These are phyloP conservation scores for Eutrema japonicum DNA, from an alignment of 345 rosid species.

Conservation along the genomic window DNA sequence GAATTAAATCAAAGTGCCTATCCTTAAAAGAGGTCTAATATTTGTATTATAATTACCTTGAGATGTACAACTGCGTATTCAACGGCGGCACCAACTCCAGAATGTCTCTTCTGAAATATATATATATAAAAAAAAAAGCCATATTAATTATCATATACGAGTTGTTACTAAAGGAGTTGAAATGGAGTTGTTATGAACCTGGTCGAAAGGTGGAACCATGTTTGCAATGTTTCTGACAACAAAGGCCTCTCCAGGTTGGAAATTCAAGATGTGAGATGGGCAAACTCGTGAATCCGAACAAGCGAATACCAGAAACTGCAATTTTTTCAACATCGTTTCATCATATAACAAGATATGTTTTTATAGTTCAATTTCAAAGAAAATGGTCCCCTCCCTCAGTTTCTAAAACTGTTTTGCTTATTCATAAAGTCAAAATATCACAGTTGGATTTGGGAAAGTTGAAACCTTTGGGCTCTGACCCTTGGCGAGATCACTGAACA, in stretches of 20 bases:
- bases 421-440: conserved; percentile 35
- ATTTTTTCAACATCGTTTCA: neutral
- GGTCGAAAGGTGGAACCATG: conserved; percentile 85
- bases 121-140: neutral
- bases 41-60: conserved; percentile 54
- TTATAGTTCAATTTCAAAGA: neutral
- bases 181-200: conserved; percentile 17
- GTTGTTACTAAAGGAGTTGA: neutral
- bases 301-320: conserved; percentile 91
- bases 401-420: conserved; percentile 20
- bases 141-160: neutral
- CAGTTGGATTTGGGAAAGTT: conserved; percentile 13
- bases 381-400: neutral
- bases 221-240: conserved; percentile 87
- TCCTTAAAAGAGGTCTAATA: conserved; percentile 25
- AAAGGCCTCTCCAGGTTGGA: conserved; percentile 96
- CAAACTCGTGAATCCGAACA: conserved; percentile 97
- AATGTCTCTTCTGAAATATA: conserved; percentile 39
- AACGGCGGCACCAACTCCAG: conserved; percentile 73
- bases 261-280: conserved; percentile 84
- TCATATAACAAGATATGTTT: neutral
- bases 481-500: conserved; percentile 69
- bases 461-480: conserved; percentile 89
- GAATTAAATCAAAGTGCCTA: neutral
- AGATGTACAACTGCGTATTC: conserved; percentile 97